Evolutionary conservation across 371 early-diverging fungal genomes (phyloP).

Genomic region (Batkoa obscura): DNA sequence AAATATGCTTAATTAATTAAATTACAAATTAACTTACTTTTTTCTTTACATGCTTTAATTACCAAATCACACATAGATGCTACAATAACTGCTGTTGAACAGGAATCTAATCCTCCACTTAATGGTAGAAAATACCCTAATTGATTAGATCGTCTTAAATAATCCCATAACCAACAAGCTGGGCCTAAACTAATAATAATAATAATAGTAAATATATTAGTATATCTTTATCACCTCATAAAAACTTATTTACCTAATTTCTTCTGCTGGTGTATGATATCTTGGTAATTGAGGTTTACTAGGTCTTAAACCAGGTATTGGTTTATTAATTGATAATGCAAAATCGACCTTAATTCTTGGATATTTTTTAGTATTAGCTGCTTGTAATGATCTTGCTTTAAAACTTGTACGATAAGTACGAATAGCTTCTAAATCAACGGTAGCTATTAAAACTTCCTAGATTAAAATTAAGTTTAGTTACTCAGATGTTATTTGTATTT

Average conservation of each 20-base stretch:
- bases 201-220: too few relatives aligned
- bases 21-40: constrained; percentile 17
- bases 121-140: constrained; percentile 89
- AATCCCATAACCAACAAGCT: constrained; percentile 99
- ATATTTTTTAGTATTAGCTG: constrained; percentile 32
- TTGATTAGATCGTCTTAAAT: constrained; percentile 72
- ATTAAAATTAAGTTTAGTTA: not conserved
- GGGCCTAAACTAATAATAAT: constrained; percentile 51
- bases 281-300: constrained; percentile 11
- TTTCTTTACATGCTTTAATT: constrained; percentile 34
- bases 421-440: constrained; percentile 77
- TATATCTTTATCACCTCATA: not conserved
- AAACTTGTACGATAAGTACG: constrained; percentile 54
- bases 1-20: too few relatives aligned
- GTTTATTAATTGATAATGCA: constrained; percentile 23
- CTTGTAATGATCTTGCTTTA: constrained; percentile 66
- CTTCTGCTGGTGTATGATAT: constrained; percentile 50
- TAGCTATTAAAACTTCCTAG: constrained; percentile 81
- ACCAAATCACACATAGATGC: constrained; percentile 88
- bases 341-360: constrained; percentile 37
- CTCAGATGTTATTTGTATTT: not conserved
- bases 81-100: constrained; percentile 82
- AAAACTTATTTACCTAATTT: constrained; percentile 34
- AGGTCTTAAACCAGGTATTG: constrained; percentile 14
- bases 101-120: constrained; percentile 93